phyloP scores from a whole-genome alignment of 1,284 basidiomycete species.

The Phellinidium pouzarii region DNA sequence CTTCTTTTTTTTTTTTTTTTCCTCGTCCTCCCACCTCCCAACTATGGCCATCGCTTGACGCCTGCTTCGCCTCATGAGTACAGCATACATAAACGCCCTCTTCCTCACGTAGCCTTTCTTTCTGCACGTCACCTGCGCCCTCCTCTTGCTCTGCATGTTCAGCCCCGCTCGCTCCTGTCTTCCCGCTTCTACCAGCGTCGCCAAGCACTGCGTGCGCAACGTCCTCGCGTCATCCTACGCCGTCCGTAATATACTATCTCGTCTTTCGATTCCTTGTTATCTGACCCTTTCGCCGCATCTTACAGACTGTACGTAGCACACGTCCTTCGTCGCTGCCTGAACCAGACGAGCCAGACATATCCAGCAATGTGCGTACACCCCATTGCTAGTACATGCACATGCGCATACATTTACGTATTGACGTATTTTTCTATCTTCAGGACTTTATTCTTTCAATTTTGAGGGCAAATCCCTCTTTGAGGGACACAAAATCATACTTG shows the following conservation, averaged over 20 bases:
- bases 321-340: slow-evolving; percentile 38
- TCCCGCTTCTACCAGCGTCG: slow-evolving; percentile 5
- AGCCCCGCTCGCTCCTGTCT: slow-evolving; percentile 7
- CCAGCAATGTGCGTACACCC: slow-evolving; percentile 34
- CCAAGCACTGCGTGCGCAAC: slow-evolving; percentile 6
- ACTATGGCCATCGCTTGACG: slow-evolving; percentile 2
- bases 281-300: not conserved
- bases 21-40: not conserved
- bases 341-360: slow-evolving; percentile 50
- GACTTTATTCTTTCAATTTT: slow-evolving; percentile 96
- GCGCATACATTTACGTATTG: slow-evolving; percentile 5
- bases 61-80: slow-evolving; percentile 14
- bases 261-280: not conserved
- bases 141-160: slow-evolving; percentile 9
- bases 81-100: slow-evolving; percentile 1
- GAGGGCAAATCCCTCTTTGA: slow-evolving; percentile 84
- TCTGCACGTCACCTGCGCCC: not conserved
- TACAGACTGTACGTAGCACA: slow-evolving; percentile 13
- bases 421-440: too few relatives aligned
- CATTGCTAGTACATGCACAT: not conserved
- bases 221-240: slow-evolving; percentile 14
- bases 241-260: slow-evolving; percentile 5
- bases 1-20: not conserved
- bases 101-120: not conserved
- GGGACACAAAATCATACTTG: slow-evolving; percentile 88